Base-by-base conservation (phyloP, 192 early-diverging fungal species). In the Oehlia diaphana region DNA sequence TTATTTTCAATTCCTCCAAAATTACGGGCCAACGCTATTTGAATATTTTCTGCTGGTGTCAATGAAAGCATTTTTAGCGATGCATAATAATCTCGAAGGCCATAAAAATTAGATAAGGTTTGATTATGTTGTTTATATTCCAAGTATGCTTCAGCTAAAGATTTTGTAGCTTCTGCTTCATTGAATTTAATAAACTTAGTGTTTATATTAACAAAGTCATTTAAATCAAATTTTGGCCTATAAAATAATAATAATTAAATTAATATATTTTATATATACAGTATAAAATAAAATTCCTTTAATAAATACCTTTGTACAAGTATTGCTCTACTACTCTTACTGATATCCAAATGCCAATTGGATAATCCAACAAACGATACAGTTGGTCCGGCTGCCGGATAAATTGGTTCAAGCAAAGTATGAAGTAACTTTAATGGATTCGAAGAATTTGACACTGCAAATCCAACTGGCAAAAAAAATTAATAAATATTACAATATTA, bases 361-460 rank as follows among this genome's bases (percentile, higher is more conserved):
- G 74, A 77, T 3, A 79, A 73, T 13, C 78, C 78, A 33, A 79
- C 74, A 3, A 79, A 76, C 4, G 78, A 50, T 10, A 79, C 71
- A 9, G 19, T 33, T 26, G 50, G 78, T 2, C 50, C 71, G 33
- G 28, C 37, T 21, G 62, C 64, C 16, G 78, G 47, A 72, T 71
- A 67, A 42, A 14, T 71, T 23, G 78, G 78, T 63, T 79, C 78
- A 14, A 79, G 71, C 4, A 79, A 44, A 19, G 70, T 16, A 37
- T 79, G 78, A 13, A 79, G 50, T 21, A 79, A 69, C 44, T 79
- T 79, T 37, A 79, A n/a, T 8, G 78, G 53, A 70, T 79, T 74
- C 2, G 26, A 72, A 6, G n/a, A 69, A 74, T 47, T 72, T 19
- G 42, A 73, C 31, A 1, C 31, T 1, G 31, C 31, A 31, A 31